Percentiles rank a stretch among this genome's conserved stretches.
phyloP scores from a whole-genome alignment of 371 early-diverging fungal genomes.

The Parasitella parasitica region DNA sequence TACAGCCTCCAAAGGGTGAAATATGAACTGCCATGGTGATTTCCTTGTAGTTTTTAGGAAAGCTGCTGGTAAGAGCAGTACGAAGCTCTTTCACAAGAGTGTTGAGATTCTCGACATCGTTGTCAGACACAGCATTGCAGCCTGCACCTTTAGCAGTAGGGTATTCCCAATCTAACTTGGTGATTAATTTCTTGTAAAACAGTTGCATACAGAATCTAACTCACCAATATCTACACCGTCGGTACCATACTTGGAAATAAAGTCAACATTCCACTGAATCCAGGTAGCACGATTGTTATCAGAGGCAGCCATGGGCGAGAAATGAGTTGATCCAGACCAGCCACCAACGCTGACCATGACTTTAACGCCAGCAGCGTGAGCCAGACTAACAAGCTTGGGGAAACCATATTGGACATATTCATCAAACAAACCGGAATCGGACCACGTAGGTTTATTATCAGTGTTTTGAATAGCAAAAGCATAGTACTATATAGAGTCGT shows the following conservation, averaged over 20 bases:
- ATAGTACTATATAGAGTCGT: conserved; percentile 35
- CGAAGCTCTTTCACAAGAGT: conserved; percentile 66
- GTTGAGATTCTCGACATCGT: conserved; percentile 54
- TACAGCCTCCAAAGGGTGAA: conserved; percentile 59
- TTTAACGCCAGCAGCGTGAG: conserved; percentile 55
- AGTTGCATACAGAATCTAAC: background rate
- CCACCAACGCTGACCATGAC: conserved; percentile 66
- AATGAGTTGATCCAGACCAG: conserved; percentile 57
- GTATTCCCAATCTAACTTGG: conserved; percentile 10
- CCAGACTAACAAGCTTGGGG: conserved; percentile 35
- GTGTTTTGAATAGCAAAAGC: conserved; percentile 46
- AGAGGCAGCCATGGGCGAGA: conserved; percentile 52
- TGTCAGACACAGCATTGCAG: conserved; percentile 47
- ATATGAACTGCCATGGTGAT: conserved; percentile 73
- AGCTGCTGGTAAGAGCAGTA: conserved; percentile 50
- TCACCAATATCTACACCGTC: conserved; percentile 57
- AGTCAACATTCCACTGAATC: conserved; percentile 49
- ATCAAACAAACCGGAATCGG: conserved; percentile 25
- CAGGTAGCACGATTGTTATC: conserved; percentile 44
- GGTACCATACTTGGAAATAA: conserved; percentile 49
- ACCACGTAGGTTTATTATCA: conserved; percentile 31
- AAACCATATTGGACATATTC: conserved; percentile 21
- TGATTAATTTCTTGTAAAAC: too few species aligned
- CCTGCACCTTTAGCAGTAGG: conserved; percentile 59
- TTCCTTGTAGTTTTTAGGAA: conserved; percentile 52